Base-by-base conservation (phyloP, 176 grass and related monocot species). In the Saccharum officinarum region DNA sequence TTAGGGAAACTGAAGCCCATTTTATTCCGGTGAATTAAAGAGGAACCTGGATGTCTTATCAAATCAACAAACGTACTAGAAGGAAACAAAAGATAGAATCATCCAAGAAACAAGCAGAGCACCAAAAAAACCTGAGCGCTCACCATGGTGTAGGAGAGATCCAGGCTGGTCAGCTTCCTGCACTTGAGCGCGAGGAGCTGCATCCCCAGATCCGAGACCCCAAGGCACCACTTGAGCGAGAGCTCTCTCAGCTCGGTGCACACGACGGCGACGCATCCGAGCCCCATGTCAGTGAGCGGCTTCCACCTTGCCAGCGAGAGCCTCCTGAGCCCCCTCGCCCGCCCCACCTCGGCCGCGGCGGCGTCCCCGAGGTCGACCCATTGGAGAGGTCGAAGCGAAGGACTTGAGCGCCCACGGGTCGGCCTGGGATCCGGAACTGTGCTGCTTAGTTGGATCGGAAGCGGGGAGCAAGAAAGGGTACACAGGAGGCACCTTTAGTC, bases 101-200 rank as follows among this genome's bases (percentile, higher is more conserved):
- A 47, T 18, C 49, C 50, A 65, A 36, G 1, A 39, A 64, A 34
- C 47, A 18, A 67, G 3, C 66, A 69, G 46, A 34, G 65, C 18
- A 3, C 7, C 1, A 1, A 11, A 83, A 64, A 67, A 50, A 28
- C 1, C 23, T 4, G 12, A 11, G 40, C 20, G 41, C 47, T 78
- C 87, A 98, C 93, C 93, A 90, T 86, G 68, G 87, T 89, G 87
- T 92, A 95, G 70, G 96, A 95, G 57, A 98, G 87, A 94, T 94
- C 81, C 40, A 95, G 75, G 42, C 67, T 67, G 25, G 6, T 84
- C 71, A 98, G 91, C 75, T 89, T 91, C 17, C 65, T 95, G 65
- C 96, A 95, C 86, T 92, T 94, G 36, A 92, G 71, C 34, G 93
- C 89, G 8, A 95, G 42, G 34, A 98, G 81, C 9, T 69, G 63